Conservation (phyloP, 441 rosid species). For the Populus trichocarpa region DNA sequence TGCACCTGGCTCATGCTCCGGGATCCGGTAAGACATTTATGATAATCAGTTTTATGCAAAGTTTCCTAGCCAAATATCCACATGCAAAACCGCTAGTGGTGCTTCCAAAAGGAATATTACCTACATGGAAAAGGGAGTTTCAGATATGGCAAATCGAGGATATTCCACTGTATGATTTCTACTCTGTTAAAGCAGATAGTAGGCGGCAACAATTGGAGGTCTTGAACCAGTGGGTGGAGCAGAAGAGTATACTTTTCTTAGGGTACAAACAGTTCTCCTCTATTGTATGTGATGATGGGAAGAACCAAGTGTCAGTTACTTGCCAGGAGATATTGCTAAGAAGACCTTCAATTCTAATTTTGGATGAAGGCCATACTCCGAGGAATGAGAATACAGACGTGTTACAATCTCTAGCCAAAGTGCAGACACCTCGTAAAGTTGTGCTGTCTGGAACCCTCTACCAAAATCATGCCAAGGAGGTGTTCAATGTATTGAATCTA, state of each 20-base stretch:
- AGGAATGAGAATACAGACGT: conserved; percentile 74
- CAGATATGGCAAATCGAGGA: conserved; percentile 74
- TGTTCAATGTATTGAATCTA: conserved; percentile 73
- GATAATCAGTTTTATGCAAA: conserved; percentile 84
- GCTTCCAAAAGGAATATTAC: conserved; percentile 78
- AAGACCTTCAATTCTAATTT: conserved; percentile 69
- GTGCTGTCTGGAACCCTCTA: conserved; percentile 88
- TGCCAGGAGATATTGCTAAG: conserved; percentile 67
- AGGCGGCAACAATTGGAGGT: conserved; percentile 60
- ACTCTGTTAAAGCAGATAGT: conserved; percentile 64
- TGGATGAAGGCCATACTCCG: conserved; percentile 91
- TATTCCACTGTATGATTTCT: conserved; percentile 62
- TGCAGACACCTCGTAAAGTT: conserved; percentile 75
- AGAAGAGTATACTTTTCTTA: conserved; percentile 68
- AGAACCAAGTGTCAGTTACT: conserved; percentile 19
- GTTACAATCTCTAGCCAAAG: conserved; percentile 68
- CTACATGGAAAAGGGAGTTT: conserved; percentile 85
- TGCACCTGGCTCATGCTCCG: conserved; percentile 90
- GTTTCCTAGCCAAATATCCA: conserved; percentile 74
- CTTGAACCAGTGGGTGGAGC: conserved; percentile 60
- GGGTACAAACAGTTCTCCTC: conserved; percentile 79
- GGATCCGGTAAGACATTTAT: conserved; percentile 95
- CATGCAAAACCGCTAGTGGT: conserved; percentile 74
- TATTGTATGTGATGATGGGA: conserved; percentile 52
- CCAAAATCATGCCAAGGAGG: conserved; percentile 85